Evolutionary conservation across 495 filamentous ascomycete genomes (phyloP).

Genomic region (Hypoxylon cercidicola): DNA sequence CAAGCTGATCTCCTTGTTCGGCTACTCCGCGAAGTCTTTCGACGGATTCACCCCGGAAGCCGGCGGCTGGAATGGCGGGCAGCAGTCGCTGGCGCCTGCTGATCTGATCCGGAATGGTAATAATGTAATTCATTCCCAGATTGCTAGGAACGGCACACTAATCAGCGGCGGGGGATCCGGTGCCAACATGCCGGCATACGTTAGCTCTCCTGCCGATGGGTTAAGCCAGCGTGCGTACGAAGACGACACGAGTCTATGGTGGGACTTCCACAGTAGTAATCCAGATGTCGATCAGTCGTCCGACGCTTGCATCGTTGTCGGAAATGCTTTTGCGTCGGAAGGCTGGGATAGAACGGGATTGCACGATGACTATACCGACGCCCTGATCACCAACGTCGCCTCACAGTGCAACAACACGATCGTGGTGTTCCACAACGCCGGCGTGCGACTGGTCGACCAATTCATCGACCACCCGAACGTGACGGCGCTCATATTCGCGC

Average conservation of each 20-base stretch:
- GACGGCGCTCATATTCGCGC: constrained; percentile 69
- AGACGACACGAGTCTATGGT: constrained; percentile 66
- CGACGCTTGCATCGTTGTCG: constrained; percentile 74
- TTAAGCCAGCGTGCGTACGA: constrained; percentile 62
- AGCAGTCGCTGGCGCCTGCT: constrained; percentile 51
- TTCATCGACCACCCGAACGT: constrained; percentile 72
- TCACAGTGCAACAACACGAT: constrained; percentile 68
- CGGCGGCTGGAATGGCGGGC: constrained; percentile 39
- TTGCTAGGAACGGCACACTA: constrained; percentile 63
- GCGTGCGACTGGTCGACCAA: constrained; percentile 65
- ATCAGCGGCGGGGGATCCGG: constrained; percentile 70
- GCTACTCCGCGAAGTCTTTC: constrained; percentile 61
- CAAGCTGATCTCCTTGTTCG: constrained; percentile 60
- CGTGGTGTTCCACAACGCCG: constrained; percentile 70
- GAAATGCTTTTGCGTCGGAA: constrained; percentile 70
- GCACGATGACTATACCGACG: constrained; percentile 64
- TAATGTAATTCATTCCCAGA: constrained; percentile 44
- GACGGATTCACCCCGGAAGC: constrained; percentile 49
- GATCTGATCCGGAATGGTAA: constrained; percentile 45
- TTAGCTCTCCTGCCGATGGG: constrained; percentile 68
- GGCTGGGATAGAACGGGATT: constrained; percentile 55
- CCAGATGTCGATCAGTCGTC: constrained; percentile 59
- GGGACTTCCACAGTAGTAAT: constrained; percentile 54
- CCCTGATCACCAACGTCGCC: constrained; percentile 67
- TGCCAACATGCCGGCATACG: constrained; percentile 62